Evolutionary conservation across 352 stramenopile species (phyloP), one percentile per base, ranked within the genome.

Genomic region (Globisporangium nunn): DNA sequence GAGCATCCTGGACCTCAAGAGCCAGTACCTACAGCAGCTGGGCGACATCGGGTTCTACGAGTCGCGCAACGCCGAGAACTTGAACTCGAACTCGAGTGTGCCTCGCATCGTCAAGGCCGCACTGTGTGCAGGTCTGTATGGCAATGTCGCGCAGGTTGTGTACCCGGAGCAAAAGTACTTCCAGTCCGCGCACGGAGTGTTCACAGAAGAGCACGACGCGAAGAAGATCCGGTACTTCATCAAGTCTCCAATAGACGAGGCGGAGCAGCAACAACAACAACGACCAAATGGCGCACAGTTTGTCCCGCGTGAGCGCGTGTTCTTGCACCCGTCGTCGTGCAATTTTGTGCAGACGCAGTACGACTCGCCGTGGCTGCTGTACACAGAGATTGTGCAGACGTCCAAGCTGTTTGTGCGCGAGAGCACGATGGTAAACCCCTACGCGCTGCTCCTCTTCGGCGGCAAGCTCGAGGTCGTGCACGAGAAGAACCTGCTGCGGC

Each of bases 371-470:
- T 98, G 95, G 92, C 66, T 99, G 37, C 71, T 99, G 15, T 99
- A 98, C 71, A 88, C 93, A 62, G 84, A 96, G 47, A 70, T 98
- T 52, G 87, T 98, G 44, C 96, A 98, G 67, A 99, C 97, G 0
- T 97, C 87, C 51, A 98, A 98, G 75, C 66, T 98, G 8, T 99
- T 98, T 68, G 79, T 99, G 17, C 89, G 95, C 50, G 96, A 99
- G 70, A 93, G 82, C 43, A 98, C 96, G 12, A 98, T 99, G 81
- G 96, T 98, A 59, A 93, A 93, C 49, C 78, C 96, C 8, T 99
- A 99, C 68, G 87, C 95, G 33, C 75, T 99, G 52, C 73, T 99
- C 31, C 78, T 99, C 15, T 99, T 99, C 72, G 97, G 97, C 23
- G 97, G 97, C n/a, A 68, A 68, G 5, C 65, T 98, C 33, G 85